phyloP scores from a whole-genome alignment of 495 filamentous ascomycete species.

The Daldinia grandis region DNA sequence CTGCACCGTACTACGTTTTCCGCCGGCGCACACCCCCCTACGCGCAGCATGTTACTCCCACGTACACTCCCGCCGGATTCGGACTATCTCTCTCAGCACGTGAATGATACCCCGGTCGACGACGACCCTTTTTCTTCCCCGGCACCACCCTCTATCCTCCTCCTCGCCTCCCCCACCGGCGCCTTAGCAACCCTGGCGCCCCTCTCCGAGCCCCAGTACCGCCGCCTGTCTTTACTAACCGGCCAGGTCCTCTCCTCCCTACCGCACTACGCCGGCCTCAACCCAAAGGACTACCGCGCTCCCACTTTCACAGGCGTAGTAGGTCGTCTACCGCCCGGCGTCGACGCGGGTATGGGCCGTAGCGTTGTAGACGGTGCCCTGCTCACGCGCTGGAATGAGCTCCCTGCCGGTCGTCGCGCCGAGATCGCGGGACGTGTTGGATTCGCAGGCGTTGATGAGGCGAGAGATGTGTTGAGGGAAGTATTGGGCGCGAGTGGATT shows the following conservation, averaged over 20 bases:
- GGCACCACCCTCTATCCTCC: slow-evolving; percentile 65
- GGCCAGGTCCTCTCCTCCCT: slow-evolving; percentile 79
- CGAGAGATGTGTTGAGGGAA: slow-evolving; percentile 66
- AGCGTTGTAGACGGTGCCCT: slow-evolving; percentile 61
- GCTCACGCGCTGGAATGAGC: slow-evolving; percentile 70
- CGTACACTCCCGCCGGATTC: slow-evolving; percentile 59
- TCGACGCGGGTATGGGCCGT: slow-evolving; percentile 59
- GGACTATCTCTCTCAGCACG: slow-evolving; percentile 52
- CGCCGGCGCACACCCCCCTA: slow-evolving; percentile 79
- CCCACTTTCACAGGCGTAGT: slow-evolving; percentile 44
- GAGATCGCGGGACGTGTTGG: slow-evolving; percentile 76
- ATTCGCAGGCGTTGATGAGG: slow-evolving; percentile 65
- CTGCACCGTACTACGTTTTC: slow-evolving; percentile 84
- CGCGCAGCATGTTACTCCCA: slow-evolving; percentile 78
- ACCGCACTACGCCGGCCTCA: slow-evolving; percentile 79
- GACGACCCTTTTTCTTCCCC: slow-evolving; percentile 28
- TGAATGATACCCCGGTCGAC: slow-evolving; percentile 2
- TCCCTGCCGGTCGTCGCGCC: slow-evolving; percentile 69
- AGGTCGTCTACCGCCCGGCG: slow-evolving; percentile 46
- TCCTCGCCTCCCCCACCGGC: slow-evolving; percentile 77
- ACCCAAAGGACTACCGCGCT: slow-evolving; percentile 78
- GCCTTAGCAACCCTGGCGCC: slow-evolving; percentile 78
- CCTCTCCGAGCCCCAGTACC: slow-evolving; percentile 80
- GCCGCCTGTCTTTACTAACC: slow-evolving; percentile 81
- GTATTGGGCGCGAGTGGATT: slow-evolving; percentile 38